Base-by-base conservation (phyloP, 495 filamentous ascomycete species). In the Neurospora terricola region DNA sequence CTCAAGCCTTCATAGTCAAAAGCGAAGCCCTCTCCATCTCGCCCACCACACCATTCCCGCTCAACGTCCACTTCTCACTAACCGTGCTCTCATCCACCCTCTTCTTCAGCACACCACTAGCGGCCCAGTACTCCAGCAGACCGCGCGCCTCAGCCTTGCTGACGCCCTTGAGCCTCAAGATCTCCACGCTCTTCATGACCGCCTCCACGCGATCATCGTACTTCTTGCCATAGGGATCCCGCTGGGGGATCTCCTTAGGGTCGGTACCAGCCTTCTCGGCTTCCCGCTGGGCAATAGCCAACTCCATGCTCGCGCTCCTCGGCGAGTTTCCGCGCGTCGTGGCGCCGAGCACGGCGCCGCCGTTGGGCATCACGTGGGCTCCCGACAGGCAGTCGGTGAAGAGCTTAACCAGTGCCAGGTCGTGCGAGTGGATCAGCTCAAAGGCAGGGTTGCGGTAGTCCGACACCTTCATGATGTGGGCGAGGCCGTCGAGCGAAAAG, bases 51-150 rank as follows among this genome's bases (percentile, higher is more conserved):
- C 94, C 94, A 73, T 88, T 87, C 23, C 93, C 93, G 73, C 91
- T 89, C 77, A 98, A 74, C 71, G 88, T 90, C 92, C 93, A 97
- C 84, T 92, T 93, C 86, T 97, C 93, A 45, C 86, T 85, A 38
- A 98, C 93, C 74, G 86, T 87, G 75, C 83, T 82, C 79, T 95
- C 91, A 76, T 91, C 91, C 54, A 97, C 85, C 62, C 80, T 83
- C 72, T 87, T 81, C 71, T 91, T 88, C 78, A 96, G 79, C 76
- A 98, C 83, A 21, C 96, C 96, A 80, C 93, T 97, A 34, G 85
- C 87, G 4, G 93, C 94, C 83, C 94, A 98, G 82, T 98, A 98
- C 85, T 98, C 96, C 89, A 98, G 89, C 75, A 96, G 84, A 1
- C 88, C 86, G 71, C 91, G 88, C 43, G 94, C 90, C 83, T 98